Conservation (phyloP, 352 stramenopile genomes). For the Globisporangium parvum region DNA sequence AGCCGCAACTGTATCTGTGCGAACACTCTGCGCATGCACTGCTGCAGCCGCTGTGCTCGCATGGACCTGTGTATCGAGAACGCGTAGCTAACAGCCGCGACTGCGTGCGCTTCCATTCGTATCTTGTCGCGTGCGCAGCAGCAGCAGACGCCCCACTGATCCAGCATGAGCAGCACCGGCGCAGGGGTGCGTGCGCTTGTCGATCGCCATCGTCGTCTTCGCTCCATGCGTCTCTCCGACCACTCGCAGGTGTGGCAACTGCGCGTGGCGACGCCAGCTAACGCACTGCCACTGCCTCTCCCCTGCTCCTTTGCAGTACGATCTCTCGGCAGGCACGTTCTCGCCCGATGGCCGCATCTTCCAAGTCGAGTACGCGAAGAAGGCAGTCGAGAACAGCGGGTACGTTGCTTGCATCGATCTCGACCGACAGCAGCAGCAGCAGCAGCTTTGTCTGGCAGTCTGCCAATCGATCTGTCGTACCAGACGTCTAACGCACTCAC, state of each 20-base stretch:
- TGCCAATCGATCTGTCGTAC: no score
- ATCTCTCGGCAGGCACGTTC: constrained; percentile 92
- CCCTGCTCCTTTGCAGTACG: constrained; percentile 36
- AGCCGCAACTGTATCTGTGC: not conserved
- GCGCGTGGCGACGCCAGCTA: not conserved
- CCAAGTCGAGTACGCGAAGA: constrained; percentile 98
- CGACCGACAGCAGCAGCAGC: not conserved
- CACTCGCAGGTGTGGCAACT: not conserved
- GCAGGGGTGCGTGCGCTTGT: constrained; percentile 44
- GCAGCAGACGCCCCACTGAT: not conserved
- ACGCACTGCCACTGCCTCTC: not conserved
- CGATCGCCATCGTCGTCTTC: no score
- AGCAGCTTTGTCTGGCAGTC: no score
- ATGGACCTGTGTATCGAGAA: not conserved
- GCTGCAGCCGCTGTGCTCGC: not conserved
- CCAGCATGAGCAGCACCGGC: constrained; percentile 77
- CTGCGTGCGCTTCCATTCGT: not conserved
- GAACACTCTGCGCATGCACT: not conserved
- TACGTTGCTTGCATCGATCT: constrained; percentile 14
- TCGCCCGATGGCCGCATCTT: constrained; percentile 98
- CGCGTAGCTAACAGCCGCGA: not conserved
- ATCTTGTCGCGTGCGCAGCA: not conserved
- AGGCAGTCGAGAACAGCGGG: constrained; percentile 96
- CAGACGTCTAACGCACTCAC: no score
- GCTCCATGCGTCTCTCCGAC: not conserved